Conservation (phyloP, 768 basidiomycete genomes). For the Trametes cubensis region DNA sequence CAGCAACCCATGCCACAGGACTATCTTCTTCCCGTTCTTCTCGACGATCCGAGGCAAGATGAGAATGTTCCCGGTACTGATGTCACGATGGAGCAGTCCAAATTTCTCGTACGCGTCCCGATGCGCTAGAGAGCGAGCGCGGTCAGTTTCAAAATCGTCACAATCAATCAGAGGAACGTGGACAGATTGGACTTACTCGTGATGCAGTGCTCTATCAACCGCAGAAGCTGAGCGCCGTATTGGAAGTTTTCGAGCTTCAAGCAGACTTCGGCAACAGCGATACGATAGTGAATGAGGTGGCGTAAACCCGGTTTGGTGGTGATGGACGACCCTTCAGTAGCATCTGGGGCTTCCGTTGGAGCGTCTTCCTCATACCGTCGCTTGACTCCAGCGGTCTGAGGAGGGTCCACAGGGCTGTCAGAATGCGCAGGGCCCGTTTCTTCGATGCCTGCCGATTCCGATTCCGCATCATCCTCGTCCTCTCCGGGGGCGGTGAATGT, state of each 20-base stretch:
- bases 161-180: too few relatives aligned
- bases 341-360: too few relatives aligned
- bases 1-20: neutral
- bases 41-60: neutral
- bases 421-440: too few relatives aligned
- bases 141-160: neutral
- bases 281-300: neutral
- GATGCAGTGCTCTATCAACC: neutral
- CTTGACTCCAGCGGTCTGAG: too few relatives aligned
- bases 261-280: neutral
- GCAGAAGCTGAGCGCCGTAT: neutral
- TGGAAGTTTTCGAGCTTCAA: neutral
- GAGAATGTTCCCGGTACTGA: slow-evolving; percentile 1
- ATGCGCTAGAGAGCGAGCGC: neutral
- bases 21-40: neutral
- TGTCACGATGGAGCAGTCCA: neutral
- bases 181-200: neutral
- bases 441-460: too few relatives aligned
- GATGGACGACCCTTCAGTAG: too few relatives aligned
- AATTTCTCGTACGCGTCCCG: neutral
- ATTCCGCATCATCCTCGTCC: too few relatives aligned
- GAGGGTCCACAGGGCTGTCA: too few relatives aligned
- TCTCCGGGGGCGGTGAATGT: too few relatives aligned
- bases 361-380: too few relatives aligned
- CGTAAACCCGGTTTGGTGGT: neutral